These are phyloP conservation scores for Aspergillus versicolor DNA, from an alignment of 2,329 filamentous ascomycete genomes.

Conservation along the genomic window DNA sequence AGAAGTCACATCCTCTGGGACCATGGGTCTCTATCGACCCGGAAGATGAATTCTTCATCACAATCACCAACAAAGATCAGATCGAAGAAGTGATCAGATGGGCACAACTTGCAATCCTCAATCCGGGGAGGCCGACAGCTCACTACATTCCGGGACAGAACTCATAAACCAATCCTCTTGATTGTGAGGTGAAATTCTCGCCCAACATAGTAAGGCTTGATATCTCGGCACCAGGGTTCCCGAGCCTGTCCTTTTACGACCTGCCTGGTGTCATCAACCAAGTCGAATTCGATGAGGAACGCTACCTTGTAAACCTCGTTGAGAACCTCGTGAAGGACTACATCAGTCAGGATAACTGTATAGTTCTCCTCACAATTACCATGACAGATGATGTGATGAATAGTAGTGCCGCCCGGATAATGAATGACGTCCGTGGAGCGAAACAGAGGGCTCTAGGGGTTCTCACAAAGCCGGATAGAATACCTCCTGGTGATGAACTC, in stretches of 20 bases:
- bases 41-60: slow-evolving; percentile 60
- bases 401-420: slow-evolving; percentile 67
- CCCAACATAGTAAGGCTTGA: slow-evolving; percentile 78
- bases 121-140: slow-evolving; percentile 57
- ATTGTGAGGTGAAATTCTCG: slow-evolving; percentile 65
- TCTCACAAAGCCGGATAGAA: slow-evolving; percentile 79
- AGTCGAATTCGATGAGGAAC: slow-evolving; percentile 61
- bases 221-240: slow-evolving; percentile 69
- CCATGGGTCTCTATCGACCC: slow-evolving; percentile 61
- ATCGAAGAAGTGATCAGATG: slow-evolving; percentile 69
- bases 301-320: slow-evolving; percentile 70
- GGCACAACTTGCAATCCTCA: slow-evolving; percentile 76
- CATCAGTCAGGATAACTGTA: slow-evolving; percentile 65
- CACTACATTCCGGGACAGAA: slow-evolving; percentile 56
- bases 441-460: slow-evolving; percentile 67
- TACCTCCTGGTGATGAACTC: slow-evolving; percentile 53
- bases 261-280: slow-evolving; percentile 79
- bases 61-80: slow-evolving; percentile 58
- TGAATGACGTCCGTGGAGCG: slow-evolving; percentile 56
- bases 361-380: slow-evolving; percentile 73
- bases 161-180: slow-evolving; percentile 28
- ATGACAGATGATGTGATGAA: slow-evolving; percentile 79
- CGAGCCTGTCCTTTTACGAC: slow-evolving; percentile 79
- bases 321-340: slow-evolving; percentile 69
- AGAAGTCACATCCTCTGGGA: slow-evolving; percentile 56